These are phyloP conservation scores for Spizellomyces sp. DNA, from an alignment of 192 early-diverging fungal species.

Conservation along the genomic window DNA sequence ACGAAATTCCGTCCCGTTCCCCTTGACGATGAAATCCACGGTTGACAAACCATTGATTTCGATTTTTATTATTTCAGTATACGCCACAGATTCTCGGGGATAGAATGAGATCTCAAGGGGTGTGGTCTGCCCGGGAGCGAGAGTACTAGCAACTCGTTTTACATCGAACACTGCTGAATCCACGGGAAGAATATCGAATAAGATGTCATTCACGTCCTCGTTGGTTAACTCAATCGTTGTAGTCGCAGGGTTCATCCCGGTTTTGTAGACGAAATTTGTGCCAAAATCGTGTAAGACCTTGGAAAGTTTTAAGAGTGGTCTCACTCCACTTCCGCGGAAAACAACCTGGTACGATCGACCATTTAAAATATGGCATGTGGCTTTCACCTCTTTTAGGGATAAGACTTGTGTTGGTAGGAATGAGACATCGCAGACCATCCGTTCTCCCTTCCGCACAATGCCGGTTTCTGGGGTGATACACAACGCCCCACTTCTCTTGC, in stretches of 20 bases:
- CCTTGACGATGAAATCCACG: conserved; percentile 45
- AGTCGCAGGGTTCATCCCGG: conserved; percentile 43
- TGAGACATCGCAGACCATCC: conserved; percentile 47
- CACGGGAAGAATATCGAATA: conserved; percentile 41
- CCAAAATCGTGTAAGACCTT: conserved; percentile 51
- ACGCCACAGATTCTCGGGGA: conserved; percentile 46
- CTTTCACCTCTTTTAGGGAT: conserved; percentile 47
- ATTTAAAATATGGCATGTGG: conserved; percentile 57
- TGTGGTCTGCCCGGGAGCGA: conserved; percentile 46
- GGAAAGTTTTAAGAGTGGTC: conserved; percentile 48
- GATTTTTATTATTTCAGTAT: conserved; percentile 53
- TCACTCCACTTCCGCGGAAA: conserved; percentile 47
- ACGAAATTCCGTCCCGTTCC: conserved; percentile 50
- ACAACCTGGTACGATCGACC: conserved; percentile 48
- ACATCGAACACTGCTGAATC: conserved; percentile 47
- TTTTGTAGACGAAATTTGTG: conserved; percentile 48
- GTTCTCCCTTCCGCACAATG: conserved; percentile 55
- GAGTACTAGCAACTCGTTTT: conserved; percentile 23
- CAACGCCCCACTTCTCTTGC: conserved; percentile 32
- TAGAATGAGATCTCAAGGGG: conserved; percentile 49
- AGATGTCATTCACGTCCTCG: conserved; percentile 53
- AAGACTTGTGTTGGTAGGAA: conserved; percentile 43
- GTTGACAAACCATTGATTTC: conserved; percentile 57
- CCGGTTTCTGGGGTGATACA: conserved; percentile 53
- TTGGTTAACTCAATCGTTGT: conserved; percentile 49